Evolutionary conservation across 768 basidiomycete genomes (phyloP), one percentile per base, ranked within the genome.

Genomic region (Sporobolomyces phaffii): DNA sequence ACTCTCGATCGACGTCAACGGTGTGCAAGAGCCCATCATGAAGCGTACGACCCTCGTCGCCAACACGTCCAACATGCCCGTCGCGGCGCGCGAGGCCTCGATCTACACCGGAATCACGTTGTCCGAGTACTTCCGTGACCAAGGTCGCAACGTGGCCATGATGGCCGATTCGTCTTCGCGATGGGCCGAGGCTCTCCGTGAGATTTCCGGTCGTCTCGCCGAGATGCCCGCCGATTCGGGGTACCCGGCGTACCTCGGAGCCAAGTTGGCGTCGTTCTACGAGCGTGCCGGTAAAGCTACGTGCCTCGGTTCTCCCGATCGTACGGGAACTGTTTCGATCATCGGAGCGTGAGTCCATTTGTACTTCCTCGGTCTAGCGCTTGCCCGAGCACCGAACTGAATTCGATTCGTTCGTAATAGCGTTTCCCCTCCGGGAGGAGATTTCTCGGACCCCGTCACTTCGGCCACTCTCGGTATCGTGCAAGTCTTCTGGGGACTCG

Each of bases 181-280:
- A 73, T 99, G 96, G 96, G 96, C 96, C 33, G 96, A 99, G 77
- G 96, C 96, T 24, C 81, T 99, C 50, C 91, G 96, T 81, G 96
- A 99, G 83, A 97, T 99, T 70, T 97, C 93, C 28, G 96, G 96
- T 80, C 93, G 96, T 80, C 79, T 99, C 68, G 96, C 96, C 43
- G 96, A 99, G 80, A 99, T 99, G 96, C 96, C 96, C 53, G 96
- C 96, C 34, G 96, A 98, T 78, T 98, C 96, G 44, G 96, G 96
- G 64, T 99, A 99, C 80, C 96, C 96, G 54, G 96, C 96, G 5
- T 98, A 98, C 78, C 85, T 98, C 66, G 81, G 87, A 68, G 94
- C 96, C 36, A 98, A 98, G 80, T 81, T 98, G 40, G 96, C 96
- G 26, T 86, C 89, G 74, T 99, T 99, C 84, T 99, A 99, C 79